A percentile compares a stretch with the other conserved stretches of the same genome.
Evolutionary conservation across 1,139 yeast species (phyloP).

Genomic region (Meyerozyma athensensis): DNA sequence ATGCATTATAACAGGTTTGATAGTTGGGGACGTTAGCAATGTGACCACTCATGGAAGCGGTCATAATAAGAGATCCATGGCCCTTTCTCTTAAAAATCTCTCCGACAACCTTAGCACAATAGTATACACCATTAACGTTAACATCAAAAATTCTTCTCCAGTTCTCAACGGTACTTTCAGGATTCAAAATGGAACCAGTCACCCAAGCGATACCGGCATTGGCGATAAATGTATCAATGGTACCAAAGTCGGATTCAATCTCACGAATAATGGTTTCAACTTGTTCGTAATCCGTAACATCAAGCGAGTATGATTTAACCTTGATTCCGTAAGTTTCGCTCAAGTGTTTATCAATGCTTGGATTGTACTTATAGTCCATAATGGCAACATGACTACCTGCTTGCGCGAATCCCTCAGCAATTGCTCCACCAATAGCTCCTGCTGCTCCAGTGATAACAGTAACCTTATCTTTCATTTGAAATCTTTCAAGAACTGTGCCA

Average conservation of each 20-base stretch:
- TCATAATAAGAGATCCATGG: conserved; percentile 53
- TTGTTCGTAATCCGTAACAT: conserved; percentile 53
- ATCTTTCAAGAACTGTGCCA: conserved; percentile 38
- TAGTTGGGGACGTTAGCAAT: conserved; percentile 51
- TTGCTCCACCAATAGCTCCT: conserved; percentile 81
- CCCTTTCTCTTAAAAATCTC: conserved; percentile 43
- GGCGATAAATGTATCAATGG: conserved; percentile 80
- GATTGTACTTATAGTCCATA: conserved; percentile 66
- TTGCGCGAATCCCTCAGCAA: conserved; percentile 82
- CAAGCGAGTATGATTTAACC: conserved; percentile 69
- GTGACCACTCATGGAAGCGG: conserved; percentile 60
- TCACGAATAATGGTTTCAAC: conserved; percentile 55
- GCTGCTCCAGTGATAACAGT: conserved; percentile 90
- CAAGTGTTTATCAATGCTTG: conserved; percentile 52
- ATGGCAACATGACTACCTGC: conserved; percentile 89
- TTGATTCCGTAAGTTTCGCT: conserved; percentile 60
- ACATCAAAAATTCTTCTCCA: conserved; percentile 43
- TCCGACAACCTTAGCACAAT: conserved; percentile 54
- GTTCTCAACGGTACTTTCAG: conserved; percentile 37
- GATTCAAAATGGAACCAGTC: conserved; percentile 62
- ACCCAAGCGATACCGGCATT: conserved; percentile 92
- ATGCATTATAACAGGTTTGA: conserved; percentile 54
- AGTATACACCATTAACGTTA: conserved; percentile 54
- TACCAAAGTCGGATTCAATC: conserved; percentile 66
- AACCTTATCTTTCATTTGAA: conserved; percentile 74